phyloP scores from a whole-genome alignment of 2,329 filamentous ascomycete genomes.

The Pestalotiopsis sp. region DNA sequence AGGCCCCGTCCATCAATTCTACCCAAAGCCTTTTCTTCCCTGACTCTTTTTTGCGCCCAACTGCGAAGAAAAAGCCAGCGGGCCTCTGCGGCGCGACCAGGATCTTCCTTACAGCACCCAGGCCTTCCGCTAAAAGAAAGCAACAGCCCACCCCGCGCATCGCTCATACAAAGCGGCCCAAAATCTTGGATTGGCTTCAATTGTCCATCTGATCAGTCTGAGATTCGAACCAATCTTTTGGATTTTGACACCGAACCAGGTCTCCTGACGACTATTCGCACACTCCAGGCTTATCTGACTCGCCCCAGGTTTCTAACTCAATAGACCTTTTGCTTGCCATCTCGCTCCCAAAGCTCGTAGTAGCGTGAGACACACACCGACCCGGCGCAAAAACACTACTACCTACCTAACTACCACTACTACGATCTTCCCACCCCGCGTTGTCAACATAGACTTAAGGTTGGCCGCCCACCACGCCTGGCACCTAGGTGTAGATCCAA shows the following conservation, averaged over 20 bases:
- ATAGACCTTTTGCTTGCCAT: background rate
- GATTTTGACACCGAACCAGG: background rate
- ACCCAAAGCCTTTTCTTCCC: background rate
- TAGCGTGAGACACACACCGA: background rate
- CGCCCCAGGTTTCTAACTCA: background rate
- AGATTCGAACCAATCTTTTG: background rate
- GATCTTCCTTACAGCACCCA: conserved; percentile 16
- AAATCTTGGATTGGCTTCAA: conserved; percentile 9
- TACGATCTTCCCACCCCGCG: background rate
- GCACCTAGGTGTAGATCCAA: conserved; percentile 1
- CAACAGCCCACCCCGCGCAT: background rate
- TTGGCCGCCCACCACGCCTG: background rate
- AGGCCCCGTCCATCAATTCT: background rate
- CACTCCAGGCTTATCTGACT: background rate
- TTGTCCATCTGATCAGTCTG: conserved; percentile 3
- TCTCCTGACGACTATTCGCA: background rate
- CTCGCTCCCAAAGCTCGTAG: background rate
- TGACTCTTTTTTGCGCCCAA: conserved; percentile 16
- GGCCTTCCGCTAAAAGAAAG: conserved; percentile 3
- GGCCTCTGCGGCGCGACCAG: conserved; percentile 12
- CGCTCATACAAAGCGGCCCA: conserved; percentile 4
- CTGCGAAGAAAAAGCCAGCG: conserved; percentile 9
- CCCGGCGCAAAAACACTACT: background rate
- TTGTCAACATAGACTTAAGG: conserved; percentile 8
- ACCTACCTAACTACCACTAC: no score